phyloP scores from a whole-genome alignment of 495 filamentous ascomycete species.

The Xylaria curta region DNA sequence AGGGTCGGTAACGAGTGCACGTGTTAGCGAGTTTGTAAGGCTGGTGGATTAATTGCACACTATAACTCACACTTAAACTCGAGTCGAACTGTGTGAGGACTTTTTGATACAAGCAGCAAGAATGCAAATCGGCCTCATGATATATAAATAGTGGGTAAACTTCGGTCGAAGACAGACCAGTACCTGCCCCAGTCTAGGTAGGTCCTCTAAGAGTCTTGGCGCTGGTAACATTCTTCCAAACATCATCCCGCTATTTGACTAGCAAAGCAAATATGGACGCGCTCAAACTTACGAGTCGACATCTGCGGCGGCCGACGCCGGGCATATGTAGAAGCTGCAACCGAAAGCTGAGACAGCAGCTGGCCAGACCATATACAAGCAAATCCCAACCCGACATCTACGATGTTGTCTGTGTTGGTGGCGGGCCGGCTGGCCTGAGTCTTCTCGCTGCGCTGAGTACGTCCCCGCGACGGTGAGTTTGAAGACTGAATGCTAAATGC shows the following conservation, averaged over 20 bases:
- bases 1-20: not conserved
- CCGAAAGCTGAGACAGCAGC: constrained; percentile 40
- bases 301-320: constrained; percentile 26
- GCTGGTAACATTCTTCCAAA: not conserved
- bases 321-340: constrained; percentile 55
- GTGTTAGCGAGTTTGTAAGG: not conserved
- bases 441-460: constrained; percentile 85
- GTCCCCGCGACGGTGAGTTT: constrained; percentile 34
- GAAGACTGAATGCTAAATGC: constrained; percentile 25
- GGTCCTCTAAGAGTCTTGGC: constrained; percentile 12
- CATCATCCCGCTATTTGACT: constrained; percentile 3
- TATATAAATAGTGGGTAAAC: constrained; percentile 7
- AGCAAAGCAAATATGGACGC: constrained; percentile 31
- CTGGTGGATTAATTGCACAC: not conserved
- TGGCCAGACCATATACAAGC: constrained; percentile 45
- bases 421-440: constrained; percentile 93
- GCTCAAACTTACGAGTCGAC: constrained; percentile 29
- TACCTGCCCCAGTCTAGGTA: not conserved
- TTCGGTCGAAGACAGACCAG: constrained; percentile 18
- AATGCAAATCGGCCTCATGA: not conserved
- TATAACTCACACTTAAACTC: not conserved
- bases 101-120: not conserved
- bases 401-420: constrained; percentile 95
- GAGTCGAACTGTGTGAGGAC: not conserved
- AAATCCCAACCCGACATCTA: constrained; percentile 67